A percentile compares a stretch with the other conserved stretches of the same genome.
These are phyloP conservation scores for Pythium volutum DNA, from an alignment of 352 stramenopile species.

Conservation along the genomic window DNA sequence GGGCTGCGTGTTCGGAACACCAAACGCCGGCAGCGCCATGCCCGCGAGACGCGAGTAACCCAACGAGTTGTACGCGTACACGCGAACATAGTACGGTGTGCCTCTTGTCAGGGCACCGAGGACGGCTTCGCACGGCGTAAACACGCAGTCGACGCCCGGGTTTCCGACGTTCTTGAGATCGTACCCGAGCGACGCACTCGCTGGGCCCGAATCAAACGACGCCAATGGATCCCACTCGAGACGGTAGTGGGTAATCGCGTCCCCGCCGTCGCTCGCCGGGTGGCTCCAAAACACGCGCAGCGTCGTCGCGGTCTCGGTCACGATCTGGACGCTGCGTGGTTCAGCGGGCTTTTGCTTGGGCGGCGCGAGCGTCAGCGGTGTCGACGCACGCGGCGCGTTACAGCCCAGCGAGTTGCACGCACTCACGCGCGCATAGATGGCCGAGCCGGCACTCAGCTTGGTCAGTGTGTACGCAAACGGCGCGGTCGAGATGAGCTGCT, in stretches of 20 bases:
- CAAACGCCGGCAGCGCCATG: conserved; percentile 64
- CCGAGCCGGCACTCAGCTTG: conserved; percentile 61
- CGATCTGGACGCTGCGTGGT: conserved; percentile 75
- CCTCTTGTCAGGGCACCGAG: conserved; percentile 80
- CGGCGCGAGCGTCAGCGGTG: conserved; percentile 65
- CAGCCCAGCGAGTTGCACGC: conserved; percentile 90
- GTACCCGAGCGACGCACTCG: conserved; percentile 74
- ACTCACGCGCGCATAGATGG: conserved; percentile 88
- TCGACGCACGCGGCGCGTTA: conserved; percentile 72
- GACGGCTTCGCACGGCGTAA: conserved; percentile 76
- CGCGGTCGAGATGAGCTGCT: conserved; percentile 1
- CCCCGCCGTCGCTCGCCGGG: conserved; percentile 89
- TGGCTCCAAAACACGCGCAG: conserved; percentile 89
- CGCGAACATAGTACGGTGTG: conserved; percentile 85
- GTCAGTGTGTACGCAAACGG: conserved; percentile 54
- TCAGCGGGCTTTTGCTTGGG: conserved; percentile 85
- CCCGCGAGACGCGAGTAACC: conserved; percentile 81
- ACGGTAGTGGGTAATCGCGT: conserved; percentile 91
- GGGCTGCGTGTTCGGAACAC: conserved; percentile 75
- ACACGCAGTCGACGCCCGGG: conserved; percentile 69
- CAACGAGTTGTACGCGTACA: conserved; percentile 92
- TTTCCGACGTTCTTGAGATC: conserved; percentile 68
- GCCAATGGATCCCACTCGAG: conserved; percentile 92
- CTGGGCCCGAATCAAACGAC: conserved; percentile 78
- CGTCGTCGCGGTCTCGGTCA: conserved; percentile 67